Conservation (phyloP, 129 eudicot genomes). For the Artemisia argyi region DNA sequence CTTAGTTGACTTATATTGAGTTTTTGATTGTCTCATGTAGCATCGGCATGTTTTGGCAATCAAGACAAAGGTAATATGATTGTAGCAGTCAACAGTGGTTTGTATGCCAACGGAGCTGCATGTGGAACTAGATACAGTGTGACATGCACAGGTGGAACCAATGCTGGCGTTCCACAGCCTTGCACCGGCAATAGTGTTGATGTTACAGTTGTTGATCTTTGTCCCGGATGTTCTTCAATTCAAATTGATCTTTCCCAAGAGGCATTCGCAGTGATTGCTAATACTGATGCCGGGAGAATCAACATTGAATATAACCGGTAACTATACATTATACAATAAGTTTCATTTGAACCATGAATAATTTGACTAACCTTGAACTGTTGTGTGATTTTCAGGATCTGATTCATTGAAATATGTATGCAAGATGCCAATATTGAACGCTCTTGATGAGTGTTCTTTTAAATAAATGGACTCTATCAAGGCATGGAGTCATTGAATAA, state of each 20-base stretch:
- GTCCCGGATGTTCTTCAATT: conserved; percentile 44
- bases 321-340: neutral
- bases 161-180: neutral
- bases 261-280: conserved; percentile 44
- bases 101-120: conserved; percentile 22
- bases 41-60: conserved; percentile 24
- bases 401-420: neutral
- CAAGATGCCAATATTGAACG: conserved; percentile 7
- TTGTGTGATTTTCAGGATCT: conserved; percentile 27
- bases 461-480: conserved; percentile 3
- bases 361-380: neutral
- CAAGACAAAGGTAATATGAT: conserved; percentile 20
- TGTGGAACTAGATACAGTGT: conserved; percentile 31
- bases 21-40: neutral
- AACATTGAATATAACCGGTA: conserved; percentile 38
- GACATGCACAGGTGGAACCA: conserved; percentile 25
- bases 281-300: conserved; percentile 44
- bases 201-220: conserved; percentile 51
- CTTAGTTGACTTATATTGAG: neutral
- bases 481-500: neutral
- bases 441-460: neutral
- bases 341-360: neutral
- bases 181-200: conserved; percentile 30
- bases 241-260: conserved; percentile 51
- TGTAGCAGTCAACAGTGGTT: conserved; percentile 29